Conservation (phyloP, 2,329 filamentous ascomycete genomes). For the Monosporascus sp. region DNA sequence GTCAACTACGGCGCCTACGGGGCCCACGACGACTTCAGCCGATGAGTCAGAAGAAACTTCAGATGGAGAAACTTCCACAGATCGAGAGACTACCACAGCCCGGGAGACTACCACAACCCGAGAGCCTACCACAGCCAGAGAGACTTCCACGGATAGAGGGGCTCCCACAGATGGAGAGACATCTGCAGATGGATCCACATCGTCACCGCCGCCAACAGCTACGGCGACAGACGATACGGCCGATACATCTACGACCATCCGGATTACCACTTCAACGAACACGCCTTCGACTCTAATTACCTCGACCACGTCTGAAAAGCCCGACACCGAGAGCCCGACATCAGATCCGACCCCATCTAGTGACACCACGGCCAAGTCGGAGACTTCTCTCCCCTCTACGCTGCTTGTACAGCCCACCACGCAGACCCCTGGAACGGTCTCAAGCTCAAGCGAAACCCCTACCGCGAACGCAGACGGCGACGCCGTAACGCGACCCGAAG, state of each 20-base stretch:
- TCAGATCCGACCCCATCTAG: constrained; percentile 3
- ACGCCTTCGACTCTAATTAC: constrained; percentile 17
- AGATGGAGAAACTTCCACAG: constrained; percentile 1
- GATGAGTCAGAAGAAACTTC: constrained; percentile 6
- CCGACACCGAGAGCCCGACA: constrained; percentile 17
- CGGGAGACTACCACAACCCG: not conserved
- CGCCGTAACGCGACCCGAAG: not conserved
- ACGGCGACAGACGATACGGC: not conserved
- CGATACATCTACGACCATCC: not conserved
- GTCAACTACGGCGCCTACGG: constrained; percentile 1
- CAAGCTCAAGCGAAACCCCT: not conserved
- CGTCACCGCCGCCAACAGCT: too few relatives aligned
- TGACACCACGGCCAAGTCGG: constrained; percentile 6
- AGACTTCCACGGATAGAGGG: too few relatives aligned
- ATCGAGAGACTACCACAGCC: not conserved
- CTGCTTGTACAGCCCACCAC: constrained; percentile 2
- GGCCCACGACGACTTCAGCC: constrained; percentile 2
- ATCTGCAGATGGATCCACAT: not conserved
- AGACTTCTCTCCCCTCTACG: constrained; percentile 3
- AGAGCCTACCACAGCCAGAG: not conserved
- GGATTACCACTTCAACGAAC: constrained; percentile 10
- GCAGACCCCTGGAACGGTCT: not conserved
- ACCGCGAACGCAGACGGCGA: not conserved
- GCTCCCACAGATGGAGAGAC: not conserved
- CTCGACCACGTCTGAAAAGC: constrained; percentile 13